A percentile compares a stretch with the other conserved stretches of the same genome.
phyloP scores from a whole-genome alignment of 1,284 basidiomycete species.

The Fomes fomentarius region DNA sequence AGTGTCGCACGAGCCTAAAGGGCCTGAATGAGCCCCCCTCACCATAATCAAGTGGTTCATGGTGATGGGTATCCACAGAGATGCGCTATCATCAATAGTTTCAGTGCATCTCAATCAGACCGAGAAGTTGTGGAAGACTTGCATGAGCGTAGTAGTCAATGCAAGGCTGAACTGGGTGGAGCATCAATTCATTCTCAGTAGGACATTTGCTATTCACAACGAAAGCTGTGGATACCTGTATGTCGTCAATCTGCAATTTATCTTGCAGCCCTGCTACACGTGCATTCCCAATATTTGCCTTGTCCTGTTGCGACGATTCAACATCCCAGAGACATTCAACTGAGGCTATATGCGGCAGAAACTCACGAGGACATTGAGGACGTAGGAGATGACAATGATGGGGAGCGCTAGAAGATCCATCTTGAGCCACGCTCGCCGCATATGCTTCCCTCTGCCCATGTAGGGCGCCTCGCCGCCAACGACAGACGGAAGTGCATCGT shows the following conservation, averaged over 20 bases:
- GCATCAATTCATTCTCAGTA: too few relatives aligned
- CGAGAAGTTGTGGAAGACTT: too few relatives aligned
- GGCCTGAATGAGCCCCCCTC: neutral
- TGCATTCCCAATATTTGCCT: slow-evolving; percentile 33
- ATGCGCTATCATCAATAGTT: too few relatives aligned
- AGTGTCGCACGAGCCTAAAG: too few relatives aligned
- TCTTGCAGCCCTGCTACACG: slow-evolving; percentile 37
- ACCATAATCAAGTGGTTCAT: slow-evolving; percentile 61
- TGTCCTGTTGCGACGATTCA: slow-evolving; percentile 5
- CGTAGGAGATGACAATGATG: neutral
- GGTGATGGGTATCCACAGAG: slow-evolving; percentile 64
- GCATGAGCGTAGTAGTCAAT: neutral
- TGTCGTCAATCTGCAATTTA: slow-evolving; percentile 32
- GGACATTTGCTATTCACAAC: too few relatives aligned
- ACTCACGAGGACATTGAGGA: neutral
- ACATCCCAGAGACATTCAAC: too few relatives aligned
- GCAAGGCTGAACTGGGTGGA: neutral
- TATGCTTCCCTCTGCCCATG: neutral
- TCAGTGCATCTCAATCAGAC: too few relatives aligned
- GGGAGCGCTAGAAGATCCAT: neutral
- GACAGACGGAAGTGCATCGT: neutral
- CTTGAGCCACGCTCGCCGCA: neutral
- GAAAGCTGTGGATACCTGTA: slow-evolving; percentile 18
- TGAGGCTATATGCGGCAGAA: neutral
- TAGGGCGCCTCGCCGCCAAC: too few relatives aligned